Base-by-base conservation (phyloP, 306 rosid genomes). In the Alnus rubra region DNA sequence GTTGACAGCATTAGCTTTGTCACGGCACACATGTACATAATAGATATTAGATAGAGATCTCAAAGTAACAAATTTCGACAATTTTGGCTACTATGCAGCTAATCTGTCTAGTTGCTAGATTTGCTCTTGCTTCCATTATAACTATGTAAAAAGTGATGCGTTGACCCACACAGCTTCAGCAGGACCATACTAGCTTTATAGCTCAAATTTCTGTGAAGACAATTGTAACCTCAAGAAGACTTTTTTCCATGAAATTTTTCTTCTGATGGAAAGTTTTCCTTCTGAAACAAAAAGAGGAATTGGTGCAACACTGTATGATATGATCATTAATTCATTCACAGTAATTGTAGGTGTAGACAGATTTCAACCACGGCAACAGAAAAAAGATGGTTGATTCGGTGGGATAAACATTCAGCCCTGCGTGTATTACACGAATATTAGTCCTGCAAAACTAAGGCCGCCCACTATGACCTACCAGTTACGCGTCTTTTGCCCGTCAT, bases 1-100 rank as follows among this genome's bases (percentile, higher is more conserved):
- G 88, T 80, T 92, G 65, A 79, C 72, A 4, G 18, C 78, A 1
- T 53, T 76, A 76, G 13, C 35, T 48, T 54, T 23, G 37, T 6
- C 56, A 78, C 31, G 69, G 37, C 79, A 4, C 18, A 74, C 0
- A 9, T 73, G 42, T 51, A 51, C 59, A 69, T 74, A 68, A 30
- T 5, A 42, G 7, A 59, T 63, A 63, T 2, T 2, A 69, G 45
- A 42, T 42, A 42, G 19, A 33, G 28, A 7, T 37, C 28, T 19
- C 15, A 4, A 4, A 11, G 54, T 4, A 45, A 42, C 45, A 44
- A 39, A n/a, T 18, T 45, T 44, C 19, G 44, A 63, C 48, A 71
- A 9, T 23, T 70, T 70, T 42, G 31, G 16, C 33, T 42, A 1
- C 59, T 54, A 23, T 58, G 30, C 33, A 19, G 67, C 67, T 28